Conservation (phyloP, 1,139 yeast species). For the Kodamaea arcana region DNA sequence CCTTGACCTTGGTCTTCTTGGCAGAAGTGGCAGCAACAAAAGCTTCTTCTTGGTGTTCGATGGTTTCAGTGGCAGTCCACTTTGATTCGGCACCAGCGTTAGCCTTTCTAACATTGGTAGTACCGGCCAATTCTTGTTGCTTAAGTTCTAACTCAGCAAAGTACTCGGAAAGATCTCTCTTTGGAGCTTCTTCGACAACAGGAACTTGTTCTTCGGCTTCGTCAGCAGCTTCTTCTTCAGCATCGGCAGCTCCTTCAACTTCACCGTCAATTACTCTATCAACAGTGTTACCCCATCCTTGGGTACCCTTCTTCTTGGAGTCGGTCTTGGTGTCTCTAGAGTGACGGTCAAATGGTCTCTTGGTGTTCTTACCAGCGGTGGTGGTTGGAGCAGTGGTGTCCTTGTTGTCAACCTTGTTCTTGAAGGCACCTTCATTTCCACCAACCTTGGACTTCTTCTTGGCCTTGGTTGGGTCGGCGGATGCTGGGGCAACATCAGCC, state of each 20-base stretch:
- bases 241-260: slow-evolving; percentile 60
- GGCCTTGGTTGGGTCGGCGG: slow-evolving; percentile 79
- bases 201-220: slow-evolving; percentile 25
- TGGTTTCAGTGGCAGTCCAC: slow-evolving; percentile 59
- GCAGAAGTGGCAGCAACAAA: slow-evolving; percentile 52
- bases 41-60: slow-evolving; percentile 55
- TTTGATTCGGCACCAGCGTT: slow-evolving; percentile 58
- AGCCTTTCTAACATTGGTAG: slow-evolving; percentile 47
- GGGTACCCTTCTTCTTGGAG: slow-evolving; percentile 76
- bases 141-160: slow-evolving; percentile 56
- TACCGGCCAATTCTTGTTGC: slow-evolving; percentile 42
- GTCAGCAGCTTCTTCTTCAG: slow-evolving; percentile 44
- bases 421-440: slow-evolving; percentile 90
- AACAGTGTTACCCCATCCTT: slow-evolving; percentile 81
- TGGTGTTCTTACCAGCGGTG: slow-evolving; percentile 53
- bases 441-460: slow-evolving; percentile 64
- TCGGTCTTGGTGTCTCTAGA: slow-evolving; percentile 81
- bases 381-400: slow-evolving; percentile 56
- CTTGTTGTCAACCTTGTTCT: slow-evolving; percentile 73
- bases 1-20: slow-evolving; percentile 61
- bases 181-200: slow-evolving; percentile 42
- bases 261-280: slow-evolving; percentile 58
- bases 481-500: slow-evolving; percentile 78
- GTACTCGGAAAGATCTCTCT: slow-evolving; percentile 70
- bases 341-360: slow-evolving; percentile 75